phyloP scores from a whole-genome alignment of 2,329 filamentous ascomycete species.

The Fusarium sp. region DNA sequence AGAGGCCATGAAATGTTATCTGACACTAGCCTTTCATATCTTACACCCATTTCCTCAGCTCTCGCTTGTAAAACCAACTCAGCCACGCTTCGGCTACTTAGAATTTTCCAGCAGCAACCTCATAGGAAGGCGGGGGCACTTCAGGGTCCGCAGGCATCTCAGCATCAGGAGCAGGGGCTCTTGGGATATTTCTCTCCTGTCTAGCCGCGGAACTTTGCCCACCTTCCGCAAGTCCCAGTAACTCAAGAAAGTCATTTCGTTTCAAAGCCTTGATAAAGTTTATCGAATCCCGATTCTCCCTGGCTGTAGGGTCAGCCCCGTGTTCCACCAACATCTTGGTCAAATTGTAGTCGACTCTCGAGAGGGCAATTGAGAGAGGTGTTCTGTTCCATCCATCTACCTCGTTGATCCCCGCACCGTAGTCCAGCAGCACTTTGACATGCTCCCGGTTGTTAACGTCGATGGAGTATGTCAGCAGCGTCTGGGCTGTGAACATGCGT shows the following conservation, averaged over 20 bases:
- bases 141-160: background rate
- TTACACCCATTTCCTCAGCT: no score
- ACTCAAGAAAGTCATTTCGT: background rate
- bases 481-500: conserved; percentile 17
- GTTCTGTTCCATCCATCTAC: conserved; percentile 24
- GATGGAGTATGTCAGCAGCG: conserved; percentile 18
- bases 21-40: no score
- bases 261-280: conserved; percentile 18
- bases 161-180: no score
- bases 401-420: conserved; percentile 5
- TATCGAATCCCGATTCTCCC: conserved; percentile 2
- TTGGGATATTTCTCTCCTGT: fast-evolving
- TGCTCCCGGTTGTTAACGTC: conserved; percentile 10
- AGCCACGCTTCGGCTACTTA: background rate
- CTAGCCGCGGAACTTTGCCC: background rate
- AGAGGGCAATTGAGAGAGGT: background rate
- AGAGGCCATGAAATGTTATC: no score
- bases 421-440: background rate
- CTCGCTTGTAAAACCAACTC: no score
- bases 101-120: conserved; percentile 10
- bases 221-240: background rate
- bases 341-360: conserved; percentile 17
- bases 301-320: background rate
- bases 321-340: conserved; percentile 7
- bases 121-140: conserved; percentile 17